Conservation (phyloP, 2,329 filamentous ascomycete genomes). For the Fusarium oxysporum region DNA sequence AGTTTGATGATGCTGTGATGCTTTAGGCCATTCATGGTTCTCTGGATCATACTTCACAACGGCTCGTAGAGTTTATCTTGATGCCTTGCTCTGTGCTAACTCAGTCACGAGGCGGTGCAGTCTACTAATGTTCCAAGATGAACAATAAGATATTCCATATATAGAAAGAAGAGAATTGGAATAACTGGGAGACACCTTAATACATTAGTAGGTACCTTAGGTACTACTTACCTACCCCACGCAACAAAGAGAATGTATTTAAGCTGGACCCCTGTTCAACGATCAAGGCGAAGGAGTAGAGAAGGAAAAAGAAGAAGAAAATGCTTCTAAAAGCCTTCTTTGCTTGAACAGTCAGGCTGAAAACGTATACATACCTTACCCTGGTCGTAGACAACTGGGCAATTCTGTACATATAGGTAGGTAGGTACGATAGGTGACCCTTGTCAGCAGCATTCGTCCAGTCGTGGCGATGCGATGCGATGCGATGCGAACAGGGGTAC, state of each 20-base stretch:
- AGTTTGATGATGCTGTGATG: not conserved
- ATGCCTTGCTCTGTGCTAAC: not conserved
- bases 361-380: conserved; percentile 9
- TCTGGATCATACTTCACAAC: not conserved
- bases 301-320: not conserved
- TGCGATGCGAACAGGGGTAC: not conserved
- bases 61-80: not conserved
- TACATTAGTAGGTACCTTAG: not conserved
- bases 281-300: not conserved
- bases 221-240: not conserved
- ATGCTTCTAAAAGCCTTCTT: conserved; percentile 28
- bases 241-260: not conserved
- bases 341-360: conserved; percentile 23
- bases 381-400: conserved; percentile 1
- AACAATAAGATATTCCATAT: not conserved
- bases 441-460: conserved; percentile 20
- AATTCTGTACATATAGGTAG: not conserved
- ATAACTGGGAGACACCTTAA: not conserved
- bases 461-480: conserved; percentile 8
- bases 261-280: conserved; percentile 11
- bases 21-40: not conserved
- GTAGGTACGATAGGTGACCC: conserved; percentile 2
- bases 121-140: not conserved
- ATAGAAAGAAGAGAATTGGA: not conserved
- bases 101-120: not conserved